These are phyloP conservation scores for Globisporangium spiculum DNA, from an alignment of 352 stramenopile genomes.

Conservation along the genomic window DNA sequence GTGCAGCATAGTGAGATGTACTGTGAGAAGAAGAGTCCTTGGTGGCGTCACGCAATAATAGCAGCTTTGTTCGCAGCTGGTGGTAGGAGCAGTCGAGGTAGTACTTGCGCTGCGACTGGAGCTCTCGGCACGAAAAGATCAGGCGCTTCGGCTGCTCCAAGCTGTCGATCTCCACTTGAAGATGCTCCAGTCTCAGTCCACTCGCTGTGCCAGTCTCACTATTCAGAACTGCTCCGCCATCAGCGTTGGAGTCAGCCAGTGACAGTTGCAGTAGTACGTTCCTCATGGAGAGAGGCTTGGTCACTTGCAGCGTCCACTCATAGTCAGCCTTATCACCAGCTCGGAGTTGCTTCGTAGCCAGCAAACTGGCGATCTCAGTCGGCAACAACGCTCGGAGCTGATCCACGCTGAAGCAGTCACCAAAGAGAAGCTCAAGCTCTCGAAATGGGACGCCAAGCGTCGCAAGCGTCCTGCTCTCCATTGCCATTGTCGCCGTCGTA, in stretches of 20 bases:
- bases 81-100: slow-evolving; percentile 44
- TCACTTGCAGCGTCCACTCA: slow-evolving; percentile 8
- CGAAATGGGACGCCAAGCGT: slow-evolving; percentile 8
- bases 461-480: slow-evolving; percentile 4
- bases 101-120: slow-evolving; percentile 43
- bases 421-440: slow-evolving; percentile 16
- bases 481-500: neutral
- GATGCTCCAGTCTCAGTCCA: slow-evolving; percentile 20
- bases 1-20: neutral
- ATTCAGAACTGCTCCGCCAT: neutral
- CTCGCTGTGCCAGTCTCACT: neutral
- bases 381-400: neutral
- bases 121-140: slow-evolving; percentile 51
- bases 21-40: neutral
- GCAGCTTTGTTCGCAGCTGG: slow-evolving; percentile 23
- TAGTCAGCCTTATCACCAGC: neutral
- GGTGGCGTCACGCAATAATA: slow-evolving; percentile 3
- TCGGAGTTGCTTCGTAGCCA: neutral
- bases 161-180: slow-evolving; percentile 48
- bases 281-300: slow-evolving; percentile 11
- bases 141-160: slow-evolving; percentile 35
- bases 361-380: neutral
- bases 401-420: neutral
- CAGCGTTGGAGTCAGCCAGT: neutral
- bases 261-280: neutral